Conservation (phyloP, 176 grass and related monocot species). For the Lolium perenne region DNA sequence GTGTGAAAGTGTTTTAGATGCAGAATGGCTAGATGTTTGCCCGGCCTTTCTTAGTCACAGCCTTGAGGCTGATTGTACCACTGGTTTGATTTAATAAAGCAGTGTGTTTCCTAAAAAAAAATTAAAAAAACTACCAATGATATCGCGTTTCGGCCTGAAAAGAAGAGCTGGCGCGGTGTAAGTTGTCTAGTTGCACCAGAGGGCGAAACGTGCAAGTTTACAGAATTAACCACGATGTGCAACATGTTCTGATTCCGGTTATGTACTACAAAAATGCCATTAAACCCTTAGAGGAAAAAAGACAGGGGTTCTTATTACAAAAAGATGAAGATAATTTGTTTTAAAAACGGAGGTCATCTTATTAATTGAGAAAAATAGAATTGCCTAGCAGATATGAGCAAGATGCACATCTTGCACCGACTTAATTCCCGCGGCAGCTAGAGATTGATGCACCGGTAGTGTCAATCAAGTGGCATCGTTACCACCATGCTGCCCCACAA, state of each 20-base stretch:
- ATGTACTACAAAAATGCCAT: no score
- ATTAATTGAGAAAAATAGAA: no score
- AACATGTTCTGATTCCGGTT: neutral
- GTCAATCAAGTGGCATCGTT: neutral
- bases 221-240: neutral
- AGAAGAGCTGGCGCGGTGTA: conserved; percentile 1
- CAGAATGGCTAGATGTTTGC: no score
- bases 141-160: conserved; percentile 5
- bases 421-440: neutral
- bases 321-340: no score
- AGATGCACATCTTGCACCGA: neutral
- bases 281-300: no score
- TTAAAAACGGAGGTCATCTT: no score
- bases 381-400: neutral
- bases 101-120: no score
- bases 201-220: neutral
- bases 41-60: no score
- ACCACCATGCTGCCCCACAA: neutral
- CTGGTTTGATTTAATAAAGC: no score
- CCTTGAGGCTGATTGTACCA: no score
- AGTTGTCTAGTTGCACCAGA: neutral
- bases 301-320: no score
- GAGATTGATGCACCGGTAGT: neutral
- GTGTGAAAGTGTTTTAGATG: no score
- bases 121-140: neutral